Percentiles rank a stretch among this genome's conserved stretches.
phyloP scores from a whole-genome alignment of 495 filamentous ascomycete genomes.

The Annulohypoxylon bovei region DNA sequence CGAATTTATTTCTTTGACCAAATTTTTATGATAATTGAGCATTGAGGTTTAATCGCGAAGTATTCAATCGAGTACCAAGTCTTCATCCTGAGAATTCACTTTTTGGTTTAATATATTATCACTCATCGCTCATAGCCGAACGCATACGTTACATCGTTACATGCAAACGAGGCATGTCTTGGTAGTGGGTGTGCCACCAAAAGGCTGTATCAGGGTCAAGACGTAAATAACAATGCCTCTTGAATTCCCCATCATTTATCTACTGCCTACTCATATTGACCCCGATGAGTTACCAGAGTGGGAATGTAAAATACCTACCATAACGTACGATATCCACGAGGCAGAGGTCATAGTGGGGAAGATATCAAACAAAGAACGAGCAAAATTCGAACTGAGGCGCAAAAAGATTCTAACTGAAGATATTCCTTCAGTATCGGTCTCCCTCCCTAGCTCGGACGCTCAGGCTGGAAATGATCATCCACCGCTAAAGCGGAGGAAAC shows the following conservation, averaged over 20 bases:
- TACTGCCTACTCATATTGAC: constrained; percentile 76
- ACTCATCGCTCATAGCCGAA: too few relatives aligned
- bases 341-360: constrained; percentile 79
- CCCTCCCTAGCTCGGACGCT: neutral
- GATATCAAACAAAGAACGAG: constrained; percentile 73
- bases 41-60: too few relatives aligned
- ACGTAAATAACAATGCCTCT: constrained; percentile 29
- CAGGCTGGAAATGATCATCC: constrained; percentile 8
- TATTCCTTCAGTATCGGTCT: constrained; percentile 45
- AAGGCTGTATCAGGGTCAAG: neutral
- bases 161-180: constrained; percentile 1
- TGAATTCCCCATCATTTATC: constrained; percentile 73
- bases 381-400: constrained; percentile 78
- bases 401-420: constrained; percentile 69
- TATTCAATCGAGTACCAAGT: too few relatives aligned
- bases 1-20: too few relatives aligned
- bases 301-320: constrained; percentile 68
- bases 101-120: too few relatives aligned
- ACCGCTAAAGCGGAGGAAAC: constrained; percentile 50
- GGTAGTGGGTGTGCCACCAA: too few relatives aligned
- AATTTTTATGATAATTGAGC: too few relatives aligned
- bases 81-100: too few relatives aligned
- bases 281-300: constrained; percentile 67
- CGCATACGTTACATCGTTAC: too few relatives aligned
- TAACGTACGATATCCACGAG: constrained; percentile 79